Percentiles rank a stretch among this genome's conserved stretches.
Evolutionary conservation across 2,329 filamentous ascomycete genomes (phyloP).

Genomic region (Shiraia bambusicola): DNA sequence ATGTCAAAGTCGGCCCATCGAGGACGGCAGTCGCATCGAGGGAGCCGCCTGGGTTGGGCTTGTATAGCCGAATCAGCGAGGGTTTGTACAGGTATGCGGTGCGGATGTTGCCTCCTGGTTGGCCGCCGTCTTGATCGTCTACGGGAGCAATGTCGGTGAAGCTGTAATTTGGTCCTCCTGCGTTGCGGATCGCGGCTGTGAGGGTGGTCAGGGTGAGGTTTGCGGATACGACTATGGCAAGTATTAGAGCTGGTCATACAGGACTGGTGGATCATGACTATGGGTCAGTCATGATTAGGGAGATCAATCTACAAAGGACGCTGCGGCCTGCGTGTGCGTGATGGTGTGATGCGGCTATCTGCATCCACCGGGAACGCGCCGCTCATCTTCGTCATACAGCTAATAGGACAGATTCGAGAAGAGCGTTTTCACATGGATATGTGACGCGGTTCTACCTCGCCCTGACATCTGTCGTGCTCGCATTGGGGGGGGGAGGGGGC

Average conservation of each 20-base stretch:
- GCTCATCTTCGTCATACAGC: neutral
- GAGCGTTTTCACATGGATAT: neutral
- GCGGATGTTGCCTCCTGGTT: slow-evolving; percentile 72
- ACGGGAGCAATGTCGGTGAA: slow-evolving; percentile 62
- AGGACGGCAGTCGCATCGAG: slow-evolving; percentile 61
- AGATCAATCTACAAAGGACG: too few relatives aligned
- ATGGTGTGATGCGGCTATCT: neutral
- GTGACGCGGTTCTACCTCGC: neutral
- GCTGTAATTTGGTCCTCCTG: slow-evolving; percentile 56
- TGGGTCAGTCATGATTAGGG: too few relatives aligned
- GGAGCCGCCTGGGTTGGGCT: slow-evolving; percentile 58
- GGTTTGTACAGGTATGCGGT: slow-evolving; percentile 69
- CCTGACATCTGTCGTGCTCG: neutral
- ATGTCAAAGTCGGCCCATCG: slow-evolving; percentile 59
- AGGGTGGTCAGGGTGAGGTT: slow-evolving; percentile 63
- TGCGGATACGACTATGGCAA: slow-evolving; percentile 48
- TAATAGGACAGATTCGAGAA: neutral
- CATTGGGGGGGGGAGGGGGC: too few relatives aligned
- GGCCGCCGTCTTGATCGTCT: slow-evolving; percentile 64
- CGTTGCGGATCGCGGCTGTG: slow-evolving; percentile 52
- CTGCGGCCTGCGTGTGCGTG: too few relatives aligned
- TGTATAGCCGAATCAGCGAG: slow-evolving; percentile 59
- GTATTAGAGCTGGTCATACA: neutral
- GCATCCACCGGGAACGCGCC: too few relatives aligned
- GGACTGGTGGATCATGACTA: slow-evolving; percentile 8